These are phyloP conservation scores for Magnusiomyces paraingens DNA, from an alignment of 1,139 yeast genomes.

Conservation along the genomic window DNA sequence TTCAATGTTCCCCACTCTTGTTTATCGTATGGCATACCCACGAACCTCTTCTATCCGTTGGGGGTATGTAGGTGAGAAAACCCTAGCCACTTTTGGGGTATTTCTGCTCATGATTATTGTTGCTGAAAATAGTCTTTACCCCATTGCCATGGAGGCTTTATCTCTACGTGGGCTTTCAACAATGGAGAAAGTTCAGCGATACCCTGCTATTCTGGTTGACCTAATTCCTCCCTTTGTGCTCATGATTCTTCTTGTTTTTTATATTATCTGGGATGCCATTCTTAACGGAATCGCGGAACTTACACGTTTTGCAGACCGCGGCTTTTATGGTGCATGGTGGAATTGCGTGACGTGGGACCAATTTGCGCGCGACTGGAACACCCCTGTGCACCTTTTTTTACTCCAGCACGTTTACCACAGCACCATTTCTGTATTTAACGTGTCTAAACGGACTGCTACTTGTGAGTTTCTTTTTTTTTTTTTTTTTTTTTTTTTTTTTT, in stretches of 20 bases:
- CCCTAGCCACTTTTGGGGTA: constrained; percentile 78
- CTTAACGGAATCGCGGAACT: constrained; percentile 84
- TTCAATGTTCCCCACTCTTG: constrained; percentile 88
- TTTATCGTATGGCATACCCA: constrained; percentile 62
- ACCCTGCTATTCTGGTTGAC: constrained; percentile 61
- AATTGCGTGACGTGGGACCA: constrained; percentile 91
- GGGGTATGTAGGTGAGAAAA: constrained; percentile 62
- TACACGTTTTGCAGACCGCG: constrained; percentile 79
- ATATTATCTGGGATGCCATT: constrained; percentile 91
- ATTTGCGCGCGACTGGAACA: constrained; percentile 86
- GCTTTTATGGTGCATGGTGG: constrained; percentile 98
- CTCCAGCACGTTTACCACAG: constrained; percentile 92
- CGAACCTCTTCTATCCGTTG: constrained; percentile 64
- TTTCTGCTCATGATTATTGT: constrained; percentile 74
- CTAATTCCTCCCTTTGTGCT: constrained; percentile 64
- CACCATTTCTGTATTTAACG: constrained; percentile 66
- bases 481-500: background rate
- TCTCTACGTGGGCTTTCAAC: constrained; percentile 45
- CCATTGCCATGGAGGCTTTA: constrained; percentile 59
- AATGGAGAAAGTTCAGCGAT: constrained; percentile 40
- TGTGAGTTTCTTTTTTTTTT: constrained; percentile 13
- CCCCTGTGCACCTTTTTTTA: constrained; percentile 87
- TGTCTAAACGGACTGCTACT: constrained; percentile 64
- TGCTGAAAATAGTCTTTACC: constrained; percentile 75
- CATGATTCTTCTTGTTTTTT: constrained; percentile 76